Evolutionary conservation across 1,284 basidiomycete species (phyloP), one percentile per base, ranked within the genome.

Genomic region (Cryptococcus floricola): DNA sequence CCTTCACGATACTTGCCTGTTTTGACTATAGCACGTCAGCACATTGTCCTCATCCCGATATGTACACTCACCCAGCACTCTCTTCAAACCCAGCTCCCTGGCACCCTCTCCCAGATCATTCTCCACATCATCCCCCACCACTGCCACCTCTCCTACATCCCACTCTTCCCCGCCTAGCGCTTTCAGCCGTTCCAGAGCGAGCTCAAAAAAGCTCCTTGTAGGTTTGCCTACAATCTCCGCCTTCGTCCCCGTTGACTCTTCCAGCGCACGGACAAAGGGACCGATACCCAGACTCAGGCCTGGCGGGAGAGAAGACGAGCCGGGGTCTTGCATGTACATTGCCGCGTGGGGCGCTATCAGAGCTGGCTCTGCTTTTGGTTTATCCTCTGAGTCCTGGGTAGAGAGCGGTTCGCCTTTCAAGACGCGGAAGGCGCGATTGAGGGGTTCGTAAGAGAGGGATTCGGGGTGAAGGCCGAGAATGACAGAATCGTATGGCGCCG

Each of bases 151-250:
- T 55, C 25, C 50, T 1, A 13, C 19, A 12, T 50, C 37, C 13
- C 48, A 38, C 2, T 27, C 19, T n/a, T 53, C 19, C 23, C 23
- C 42, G 9, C 50, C 37, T n/a, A 74, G 68, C 12, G 62, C 52
- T 14, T 71, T 63, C 34, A 87, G 70, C 62, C 81, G 79, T 31
- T 68, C 67, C 43, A 88, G 76, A 6, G 83, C 84, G 4, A 81
- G 74, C 61, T 85, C 76, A 61, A 86, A 88, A 67, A 88, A 88
- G 1, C 71, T 64, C 18, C 73, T 74, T 0, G 78, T 81, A 0
- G 87, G 87, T 67, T 88, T 89, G 4, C 87, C 87, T 6, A 88
- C 81, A 9, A 84, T 77, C 38, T 80, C 78, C 0, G 85, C 83
- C 13, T 77, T 62, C 19, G 78, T 61, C 0, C 79, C 81, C 0